These are phyloP conservation scores for Botrytis deweyae DNA, from an alignment of 2,329 filamentous ascomycete species.

Conservation along the genomic window DNA sequence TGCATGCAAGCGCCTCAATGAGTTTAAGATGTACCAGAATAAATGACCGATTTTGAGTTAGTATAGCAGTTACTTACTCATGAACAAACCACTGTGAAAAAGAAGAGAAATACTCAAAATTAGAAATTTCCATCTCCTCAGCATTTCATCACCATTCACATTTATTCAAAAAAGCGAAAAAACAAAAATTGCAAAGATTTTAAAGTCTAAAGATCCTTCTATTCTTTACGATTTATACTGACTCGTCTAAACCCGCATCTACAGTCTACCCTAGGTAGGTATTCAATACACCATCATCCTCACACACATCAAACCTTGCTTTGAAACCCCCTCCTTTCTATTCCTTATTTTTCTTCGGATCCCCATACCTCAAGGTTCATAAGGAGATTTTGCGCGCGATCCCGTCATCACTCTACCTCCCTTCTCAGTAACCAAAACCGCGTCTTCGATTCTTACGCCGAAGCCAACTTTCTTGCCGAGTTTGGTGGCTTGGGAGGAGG, in stretches of 20 bases:
- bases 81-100: too few species aligned
- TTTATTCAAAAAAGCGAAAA: too few species aligned
- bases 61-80: too few species aligned
- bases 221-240: background rate
- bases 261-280: background rate
- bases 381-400: slow-evolving; percentile 30
- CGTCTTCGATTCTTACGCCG: slow-evolving; percentile 61
- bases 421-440: slow-evolving; percentile 54
- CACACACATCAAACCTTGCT: background rate
- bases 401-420: slow-evolving; percentile 45
- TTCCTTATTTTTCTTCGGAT: background rate
- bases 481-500: slow-evolving; percentile 37
- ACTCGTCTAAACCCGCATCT: background rate
- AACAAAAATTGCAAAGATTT: background rate
- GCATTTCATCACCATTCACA: background rate
- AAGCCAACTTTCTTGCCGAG: slow-evolving; percentile 47
- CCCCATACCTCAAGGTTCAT: slow-evolving; percentile 27
- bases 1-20: background rate
- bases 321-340: background rate
- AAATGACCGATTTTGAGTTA: too few species aligned
- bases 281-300: background rate
- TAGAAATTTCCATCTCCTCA: background rate
- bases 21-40: background rate
- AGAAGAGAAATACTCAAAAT: too few species aligned
- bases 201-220: background rate